Percentiles rank a stretch among this genome's conserved stretches.
phyloP scores from a whole-genome alignment of 1,284 basidiomycete species.

The Apiotrichum gracile region DNA sequence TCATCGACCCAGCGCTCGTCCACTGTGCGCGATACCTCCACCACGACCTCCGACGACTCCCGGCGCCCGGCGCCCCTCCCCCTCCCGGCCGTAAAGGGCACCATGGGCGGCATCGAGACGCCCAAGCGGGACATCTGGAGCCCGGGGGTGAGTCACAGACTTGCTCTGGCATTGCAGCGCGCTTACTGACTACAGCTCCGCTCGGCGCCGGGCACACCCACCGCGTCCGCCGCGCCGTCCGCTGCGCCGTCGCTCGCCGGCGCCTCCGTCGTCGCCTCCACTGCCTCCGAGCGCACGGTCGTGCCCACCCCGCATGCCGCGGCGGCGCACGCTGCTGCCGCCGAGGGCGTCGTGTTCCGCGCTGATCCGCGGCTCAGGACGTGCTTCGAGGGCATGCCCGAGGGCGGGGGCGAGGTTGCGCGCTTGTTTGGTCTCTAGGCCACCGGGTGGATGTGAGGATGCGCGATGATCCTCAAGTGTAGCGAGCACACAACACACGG shows the following conservation, averaged over 20 bases:
- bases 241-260: too few species aligned
- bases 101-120: conserved; percentile 20
- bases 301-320: background rate
- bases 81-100: background rate
- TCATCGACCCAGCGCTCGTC: too few species aligned
- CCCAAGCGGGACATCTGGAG: background rate
- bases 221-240: background rate
- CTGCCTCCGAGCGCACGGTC: background rate
- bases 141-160: background rate
- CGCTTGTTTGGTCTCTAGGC: conserved; percentile 15
- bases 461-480: too few species aligned
- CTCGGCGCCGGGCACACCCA: background rate
- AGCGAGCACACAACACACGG: too few species aligned
- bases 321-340: background rate
- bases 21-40: too few species aligned
- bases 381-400: conserved; percentile 21
- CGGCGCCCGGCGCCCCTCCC: too few species aligned
- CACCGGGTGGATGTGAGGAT: background rate
- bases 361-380: conserved; percentile 24
- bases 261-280: background rate
- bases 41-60: too few species aligned
- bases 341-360: conserved; percentile 18
- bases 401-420: conserved; percentile 17
- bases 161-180: background rate
- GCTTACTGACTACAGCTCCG: background rate